Percentiles rank a stretch among this genome's conserved stretches.
Evolutionary conservation across 2,329 filamentous ascomycete genomes (phyloP).

Genomic region (Penicillium sp.): DNA sequence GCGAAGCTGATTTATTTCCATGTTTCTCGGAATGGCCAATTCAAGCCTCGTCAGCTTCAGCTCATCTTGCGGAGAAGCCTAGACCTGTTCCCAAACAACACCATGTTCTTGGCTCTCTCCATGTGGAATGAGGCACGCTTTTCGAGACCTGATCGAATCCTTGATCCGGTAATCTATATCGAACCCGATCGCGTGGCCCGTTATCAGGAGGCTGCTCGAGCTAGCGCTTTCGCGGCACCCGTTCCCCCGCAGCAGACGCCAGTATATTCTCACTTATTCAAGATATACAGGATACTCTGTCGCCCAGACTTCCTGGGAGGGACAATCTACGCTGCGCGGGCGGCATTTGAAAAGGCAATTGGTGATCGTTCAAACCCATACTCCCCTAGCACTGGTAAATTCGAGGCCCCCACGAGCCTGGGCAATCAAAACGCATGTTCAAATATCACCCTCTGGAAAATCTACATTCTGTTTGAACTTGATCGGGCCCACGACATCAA

Average conservation of each 20-base stretch:
- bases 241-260: conserved; percentile 27
- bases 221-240: conserved; percentile 11
- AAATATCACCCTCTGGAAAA: conserved; percentile 55
- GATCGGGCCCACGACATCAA: conserved; percentile 40
- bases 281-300: conserved; percentile 58
- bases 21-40: conserved; percentile 63
- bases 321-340: conserved; percentile 58
- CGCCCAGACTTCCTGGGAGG: conserved; percentile 48
- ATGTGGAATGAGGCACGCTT: conserved; percentile 74
- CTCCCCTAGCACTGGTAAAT: conserved; percentile 14
- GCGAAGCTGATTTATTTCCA: conserved; percentile 70
- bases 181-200: conserved; percentile 26
- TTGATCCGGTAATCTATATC: conserved; percentile 57
- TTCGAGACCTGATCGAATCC: conserved; percentile 74
- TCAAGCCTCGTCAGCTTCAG: conserved; percentile 69
- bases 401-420: conserved; percentile 5
- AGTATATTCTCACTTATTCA: conserved; percentile 58
- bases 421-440: conserved; percentile 34
- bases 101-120: conserved; percentile 71
- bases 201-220: conserved; percentile 26
- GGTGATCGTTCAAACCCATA: conserved; percentile 26
- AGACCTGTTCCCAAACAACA: conserved; percentile 71
- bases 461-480: conserved; percentile 56
- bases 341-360: conserved; percentile 60
- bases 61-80: conserved; percentile 65